Evolutionary conservation across 1,139 yeast species (phyloP).

Genomic region (Geotrichum candidum): DNA sequence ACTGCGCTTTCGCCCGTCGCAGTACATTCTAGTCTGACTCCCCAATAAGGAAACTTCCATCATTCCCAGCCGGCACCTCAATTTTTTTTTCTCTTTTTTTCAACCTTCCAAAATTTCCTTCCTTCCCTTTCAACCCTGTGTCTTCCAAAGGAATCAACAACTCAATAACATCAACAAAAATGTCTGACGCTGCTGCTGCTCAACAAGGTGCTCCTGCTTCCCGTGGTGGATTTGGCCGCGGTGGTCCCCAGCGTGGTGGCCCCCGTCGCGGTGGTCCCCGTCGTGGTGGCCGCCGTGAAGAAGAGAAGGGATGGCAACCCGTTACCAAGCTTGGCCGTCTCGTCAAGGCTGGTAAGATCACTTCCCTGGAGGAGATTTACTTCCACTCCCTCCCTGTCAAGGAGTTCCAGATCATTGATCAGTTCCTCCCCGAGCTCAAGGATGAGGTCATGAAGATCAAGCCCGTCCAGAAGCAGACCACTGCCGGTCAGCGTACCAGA

Average conservation of each 20-base stretch:
- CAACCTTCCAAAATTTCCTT: background rate
- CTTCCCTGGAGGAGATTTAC: constrained; percentile 97
- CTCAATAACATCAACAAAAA: constrained; percentile 10
- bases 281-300: constrained; percentile 66
- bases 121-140: background rate
- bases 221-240: constrained; percentile 30
- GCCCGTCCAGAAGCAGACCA: constrained; percentile 99
- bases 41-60: background rate
- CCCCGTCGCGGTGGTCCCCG: constrained; percentile 48
- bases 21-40: background rate
- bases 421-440: constrained; percentile 88
- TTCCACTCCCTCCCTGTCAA: constrained; percentile 98
- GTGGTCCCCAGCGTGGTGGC: constrained; percentile 50
- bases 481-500: constrained; percentile 99
- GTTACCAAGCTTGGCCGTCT: constrained; percentile 99
- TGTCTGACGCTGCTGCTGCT: constrained; percentile 17
- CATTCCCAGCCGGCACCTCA: background rate
- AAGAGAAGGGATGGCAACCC: constrained; percentile 99
- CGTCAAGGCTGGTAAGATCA: constrained; percentile 97
- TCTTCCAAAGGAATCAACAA: constrained; percentile 5
- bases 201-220: constrained; percentile 21
- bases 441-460: constrained; percentile 99
- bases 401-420: constrained; percentile 98
- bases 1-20: background rate
- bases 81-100: background rate